Base-by-base conservation (phyloP, 2,329 filamentous ascomycete species). In the Aspergillus sclerotialis region DNA sequence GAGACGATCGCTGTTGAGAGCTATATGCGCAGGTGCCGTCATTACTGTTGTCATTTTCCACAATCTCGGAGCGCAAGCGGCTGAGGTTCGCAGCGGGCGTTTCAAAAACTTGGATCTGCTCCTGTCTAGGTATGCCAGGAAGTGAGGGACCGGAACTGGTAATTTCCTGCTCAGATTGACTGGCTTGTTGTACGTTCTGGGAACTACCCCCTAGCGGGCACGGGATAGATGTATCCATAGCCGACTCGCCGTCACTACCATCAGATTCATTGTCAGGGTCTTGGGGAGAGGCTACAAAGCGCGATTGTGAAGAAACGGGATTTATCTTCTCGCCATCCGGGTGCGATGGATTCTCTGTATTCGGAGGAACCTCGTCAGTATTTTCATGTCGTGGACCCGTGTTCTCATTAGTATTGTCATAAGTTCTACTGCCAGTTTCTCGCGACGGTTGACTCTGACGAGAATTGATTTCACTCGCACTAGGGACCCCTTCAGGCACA, bases 141-240 rank as follows among this genome's bases (percentile, higher is more conserved):
- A 50, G 48, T 4, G 45, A 46, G 17, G 40, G 43, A 4, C 35
- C 44, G 3, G 53, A 51, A 30, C 50, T 54, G 21, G 31, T 37
- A 8, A 44, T 15, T 15, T 44, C 49, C 18, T 44, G 40, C 27
- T 50, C 49, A 5, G 35, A 31, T 14, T 54, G 55, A 36, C 45
- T 53, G 33, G 35, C 35, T 31, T 39, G 37, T 16, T 44, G 43
- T 10, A 37, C 35, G 29, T 49, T 38, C 32, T 52, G 56, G 13
- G 48, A 38, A 19, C 32, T 42, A 23, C 40, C 39, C 7, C 42
- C 47, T 4, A 61, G 45, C 13, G 55, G 50, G 32, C 42, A 46
- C 13, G 58, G 58, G n/a, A 62, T 40, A 34, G 50, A 52, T 10
- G 49, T 50, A 30, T 61, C 57, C 59, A 63, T 60, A 14, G 52